Base-by-base conservation (phyloP, 2,329 filamentous ascomycete genomes). In the Blumeriella jaapii region DNA sequence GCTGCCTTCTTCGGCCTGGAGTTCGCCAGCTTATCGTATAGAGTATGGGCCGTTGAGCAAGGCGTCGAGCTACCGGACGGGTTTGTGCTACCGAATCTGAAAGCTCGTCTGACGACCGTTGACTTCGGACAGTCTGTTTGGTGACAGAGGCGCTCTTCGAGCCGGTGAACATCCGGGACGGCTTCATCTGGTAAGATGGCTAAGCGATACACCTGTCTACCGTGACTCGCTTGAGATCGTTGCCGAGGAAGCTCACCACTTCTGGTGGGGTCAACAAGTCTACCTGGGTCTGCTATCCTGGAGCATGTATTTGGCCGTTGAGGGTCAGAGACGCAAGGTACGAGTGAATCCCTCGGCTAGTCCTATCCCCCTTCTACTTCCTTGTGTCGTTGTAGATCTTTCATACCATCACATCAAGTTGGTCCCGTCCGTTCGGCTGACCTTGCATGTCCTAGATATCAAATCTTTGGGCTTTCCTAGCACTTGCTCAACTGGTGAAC, bases 261-360 rank as follows among this genome's bases (percentile, higher is more conserved):
- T 74, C 49, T 73, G 73, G 65, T 78, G 74, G 68, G 71, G 67
- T 5, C 70, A 71, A 41, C 74, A 79, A 55, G 60, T 71, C 27
- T 69, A 74, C 39, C 58, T 71, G 9, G 67, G 63, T 17, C 60
- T 66, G 9, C 57, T 69, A 18, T 63, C 69, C 1, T 75, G 68
- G 62, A 69, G 66, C 35, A 56, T 71, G 28, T 67, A 76, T 40
- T 58, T 78, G 18, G 68, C 71, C 2, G 61, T 74, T 24, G 69
- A 77, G 54, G 74, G 74, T 47, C 64, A 65, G 28, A 61, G 71
- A 44, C 67, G 72, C 36, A 66, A 65, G 23, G 31, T 34, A 34
- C 20, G 20, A 23, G 20, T 13, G 16, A 6, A 19, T 34, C 15
- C 6, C n/a, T 19, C 6, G 6, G 6, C 20, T 7, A 7, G 6